Conservation (phyloP, 192 early-diverging fungal species). For the Coemansia brasiliensis region DNA sequence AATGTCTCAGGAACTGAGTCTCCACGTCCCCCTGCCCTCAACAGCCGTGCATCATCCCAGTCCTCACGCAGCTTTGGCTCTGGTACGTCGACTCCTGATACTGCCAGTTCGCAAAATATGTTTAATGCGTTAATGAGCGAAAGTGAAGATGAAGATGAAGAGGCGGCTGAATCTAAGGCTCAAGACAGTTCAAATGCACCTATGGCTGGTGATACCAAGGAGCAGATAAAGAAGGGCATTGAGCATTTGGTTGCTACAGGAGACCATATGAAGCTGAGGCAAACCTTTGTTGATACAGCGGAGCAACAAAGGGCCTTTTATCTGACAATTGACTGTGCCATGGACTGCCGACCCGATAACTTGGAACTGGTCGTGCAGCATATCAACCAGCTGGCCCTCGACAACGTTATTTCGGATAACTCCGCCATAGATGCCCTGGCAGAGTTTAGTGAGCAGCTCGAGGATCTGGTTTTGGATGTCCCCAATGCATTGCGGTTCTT, state of each 20-base stretch:
- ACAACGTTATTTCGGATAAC: conserved; percentile 42
- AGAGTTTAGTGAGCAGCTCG: conserved; percentile 52
- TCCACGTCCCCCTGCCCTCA: no score
- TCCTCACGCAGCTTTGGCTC: background rate
- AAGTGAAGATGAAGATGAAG: background rate
- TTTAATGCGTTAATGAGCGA: background rate
- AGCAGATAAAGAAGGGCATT: no score
- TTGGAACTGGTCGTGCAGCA: conserved; percentile 12
- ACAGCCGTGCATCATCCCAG: background rate
- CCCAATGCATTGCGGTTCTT: conserved; percentile 61
- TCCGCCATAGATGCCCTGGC: conserved; percentile 51
- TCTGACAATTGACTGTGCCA: conserved; percentile 55
- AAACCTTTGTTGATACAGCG: conserved; percentile 55
- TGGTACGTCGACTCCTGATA: background rate
- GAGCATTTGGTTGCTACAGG: no score
- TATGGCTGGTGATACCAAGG: no score
- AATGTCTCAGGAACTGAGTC: background rate
- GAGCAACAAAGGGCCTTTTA: conserved; percentile 55
- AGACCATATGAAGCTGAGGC: background rate
- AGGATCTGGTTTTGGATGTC: conserved; percentile 67
- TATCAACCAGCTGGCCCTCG: conserved; percentile 41
- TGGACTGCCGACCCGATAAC: conserved; percentile 54
- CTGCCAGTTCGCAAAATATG: background rate
- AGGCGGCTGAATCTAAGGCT: no score
- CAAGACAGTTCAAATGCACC: no score